Conservation (phyloP, 2,329 filamentous ascomycete genomes). For the Curvularia hawaiiensis region DNA sequence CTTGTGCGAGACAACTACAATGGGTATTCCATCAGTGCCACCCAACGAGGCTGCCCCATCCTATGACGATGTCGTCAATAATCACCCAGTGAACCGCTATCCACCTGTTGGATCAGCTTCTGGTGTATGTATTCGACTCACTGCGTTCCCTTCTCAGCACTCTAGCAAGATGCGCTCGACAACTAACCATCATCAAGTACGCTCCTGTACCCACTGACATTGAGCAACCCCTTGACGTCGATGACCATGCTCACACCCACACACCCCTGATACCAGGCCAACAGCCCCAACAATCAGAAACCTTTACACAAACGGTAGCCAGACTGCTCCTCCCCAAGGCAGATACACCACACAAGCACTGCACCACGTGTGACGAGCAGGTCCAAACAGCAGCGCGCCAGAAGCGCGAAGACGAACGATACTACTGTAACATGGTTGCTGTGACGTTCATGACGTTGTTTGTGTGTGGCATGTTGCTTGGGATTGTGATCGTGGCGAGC, state of each 20-base stretch:
- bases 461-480: slow-evolving; percentile 27
- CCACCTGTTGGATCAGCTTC: slow-evolving; percentile 26
- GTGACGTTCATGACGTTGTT: slow-evolving; percentile 24
- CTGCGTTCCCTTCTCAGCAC: background rate
- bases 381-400: slow-evolving; percentile 23
- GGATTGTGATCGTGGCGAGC: slow-evolving; percentile 19
- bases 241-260: slow-evolving; percentile 25
- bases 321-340: slow-evolving; percentile 27
- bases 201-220: slow-evolving; percentile 21
- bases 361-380: slow-evolving; percentile 36
- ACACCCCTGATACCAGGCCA: slow-evolving; percentile 1
- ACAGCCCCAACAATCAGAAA: slow-evolving; percentile 16
- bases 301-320: slow-evolving; percentile 31
- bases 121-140: slow-evolving; percentile 14
- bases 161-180: background rate
- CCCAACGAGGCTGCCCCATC: slow-evolving; percentile 31
- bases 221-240: slow-evolving; percentile 18
- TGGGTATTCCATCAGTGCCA: slow-evolving; percentile 25
- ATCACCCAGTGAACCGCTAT: slow-evolving; percentile 30
- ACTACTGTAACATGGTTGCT: slow-evolving; percentile 35
- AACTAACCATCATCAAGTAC: slow-evolving; percentile 22
- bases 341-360: slow-evolving; percentile 30
- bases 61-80: slow-evolving; percentile 35
- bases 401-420: slow-evolving; percentile 23
- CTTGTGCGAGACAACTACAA: slow-evolving; percentile 5